These are phyloP conservation scores for Parastagonospora avenae DNA, from an alignment of 2,329 filamentous ascomycete genomes.

Conservation along the genomic window DNA sequence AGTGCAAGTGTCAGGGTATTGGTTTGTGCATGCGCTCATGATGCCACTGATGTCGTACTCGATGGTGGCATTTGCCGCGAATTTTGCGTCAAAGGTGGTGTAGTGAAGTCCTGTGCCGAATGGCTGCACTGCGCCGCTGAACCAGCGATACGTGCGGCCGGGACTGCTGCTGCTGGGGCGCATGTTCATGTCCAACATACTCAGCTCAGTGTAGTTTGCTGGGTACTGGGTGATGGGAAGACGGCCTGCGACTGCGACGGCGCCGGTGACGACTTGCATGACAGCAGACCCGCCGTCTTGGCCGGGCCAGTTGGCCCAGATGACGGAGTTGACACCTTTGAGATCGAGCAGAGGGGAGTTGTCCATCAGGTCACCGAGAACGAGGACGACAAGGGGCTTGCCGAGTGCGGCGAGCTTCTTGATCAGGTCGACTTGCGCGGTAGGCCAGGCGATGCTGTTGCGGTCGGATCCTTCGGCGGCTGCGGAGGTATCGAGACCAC, in stretches of 20 bases:
- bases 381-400: constrained; percentile 59
- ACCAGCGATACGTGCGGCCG: constrained; percentile 66
- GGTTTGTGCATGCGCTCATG: constrained; percentile 40
- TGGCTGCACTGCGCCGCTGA: constrained; percentile 55
- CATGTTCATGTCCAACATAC: constrained; percentile 62
- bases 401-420: constrained; percentile 51
- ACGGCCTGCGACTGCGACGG: constrained; percentile 57
- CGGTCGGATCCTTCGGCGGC: constrained; percentile 62
- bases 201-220: constrained; percentile 56
- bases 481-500: constrained; percentile 60
- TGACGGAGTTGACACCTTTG: constrained; percentile 55
- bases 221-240: constrained; percentile 64
- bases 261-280: constrained; percentile 60
- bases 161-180: constrained; percentile 53
- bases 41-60: constrained; percentile 45
- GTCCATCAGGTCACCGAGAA: constrained; percentile 61
- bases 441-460: constrained; percentile 57
- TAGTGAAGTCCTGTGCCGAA: constrained; percentile 66
- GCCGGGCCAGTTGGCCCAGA: constrained; percentile 66
- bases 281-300: constrained; percentile 64
- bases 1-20: constrained; percentile 42
- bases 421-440: constrained; percentile 59
- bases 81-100: constrained; percentile 55
- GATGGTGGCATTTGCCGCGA: not conserved
- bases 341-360: constrained; percentile 56